Evolutionary conservation across 805 yeast genomes (phyloP).

Genomic region (Starmerella vaccinii): DNA sequence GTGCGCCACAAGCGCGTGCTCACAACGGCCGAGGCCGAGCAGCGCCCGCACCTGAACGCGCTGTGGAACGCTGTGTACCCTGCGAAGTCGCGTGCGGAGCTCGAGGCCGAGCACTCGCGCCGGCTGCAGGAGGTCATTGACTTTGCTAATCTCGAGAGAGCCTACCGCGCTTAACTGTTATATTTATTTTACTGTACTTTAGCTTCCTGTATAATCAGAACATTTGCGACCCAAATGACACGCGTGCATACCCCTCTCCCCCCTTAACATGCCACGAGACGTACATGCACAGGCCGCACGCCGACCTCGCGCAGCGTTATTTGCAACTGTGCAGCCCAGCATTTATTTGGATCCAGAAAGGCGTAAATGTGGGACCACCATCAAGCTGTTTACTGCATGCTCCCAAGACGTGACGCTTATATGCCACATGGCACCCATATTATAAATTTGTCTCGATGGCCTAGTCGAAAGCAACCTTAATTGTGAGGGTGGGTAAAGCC

Average conservation of each 20-base stretch:
- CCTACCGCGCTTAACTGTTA: conserved; percentile 1
- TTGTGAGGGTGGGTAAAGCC: too few species aligned
- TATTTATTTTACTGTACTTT: background rate
- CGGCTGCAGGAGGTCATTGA: conserved; percentile 11
- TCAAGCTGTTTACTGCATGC: too few species aligned
- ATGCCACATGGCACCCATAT: background rate
- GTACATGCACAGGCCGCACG: too few species aligned
- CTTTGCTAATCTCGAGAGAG: conserved; percentile 19
- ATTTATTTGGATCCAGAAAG: too few species aligned
- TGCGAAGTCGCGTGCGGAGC: background rate
- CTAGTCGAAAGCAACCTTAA: background rate
- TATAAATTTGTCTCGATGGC: conserved; percentile 4
- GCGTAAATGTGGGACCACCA: too few species aligned
- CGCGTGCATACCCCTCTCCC: too few species aligned
- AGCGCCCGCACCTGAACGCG: conserved; percentile 3
- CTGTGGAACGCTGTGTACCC: conserved; percentile 6
- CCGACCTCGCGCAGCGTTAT: too few species aligned
- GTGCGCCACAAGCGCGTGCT: background rate
- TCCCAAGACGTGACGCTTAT: background rate
- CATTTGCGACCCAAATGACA: too few species aligned
- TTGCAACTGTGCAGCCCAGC: too few species aligned
- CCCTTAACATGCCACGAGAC: too few species aligned
- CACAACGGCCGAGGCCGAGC: background rate
- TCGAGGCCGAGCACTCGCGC: background rate
- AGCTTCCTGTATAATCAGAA: too few species aligned